A percentile compares a stretch with the other conserved stretches of the same genome.
phyloP scores from a whole-genome alignment of 257 asterid species.

The Solanum lignicaule region DNA sequence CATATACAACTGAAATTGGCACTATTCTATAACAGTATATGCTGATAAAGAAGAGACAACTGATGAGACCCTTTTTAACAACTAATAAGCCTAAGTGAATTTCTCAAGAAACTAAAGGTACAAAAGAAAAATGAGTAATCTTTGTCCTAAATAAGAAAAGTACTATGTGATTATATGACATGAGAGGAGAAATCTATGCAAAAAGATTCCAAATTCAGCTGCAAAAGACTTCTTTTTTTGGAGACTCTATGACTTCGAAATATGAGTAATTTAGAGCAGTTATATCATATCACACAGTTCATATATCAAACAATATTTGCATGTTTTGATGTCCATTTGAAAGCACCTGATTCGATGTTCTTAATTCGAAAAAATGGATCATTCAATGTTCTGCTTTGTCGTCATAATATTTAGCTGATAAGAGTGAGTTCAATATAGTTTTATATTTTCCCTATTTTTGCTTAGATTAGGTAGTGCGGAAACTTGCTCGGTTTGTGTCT shows the following conservation, averaged over 20 bases:
- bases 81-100: background rate
- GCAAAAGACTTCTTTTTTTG: conserved; percentile 25
- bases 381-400: background rate
- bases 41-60: too few species aligned
- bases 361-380: background rate
- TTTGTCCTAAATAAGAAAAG: background rate
- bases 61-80: conserved; percentile 25
- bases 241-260: background rate
- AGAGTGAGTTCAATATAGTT: too few species aligned
- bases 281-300: background rate
- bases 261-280: background rate
- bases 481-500: background rate
- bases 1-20: conserved; percentile 19
- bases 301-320: background rate
- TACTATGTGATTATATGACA: background rate
- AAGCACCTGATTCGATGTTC: too few species aligned
- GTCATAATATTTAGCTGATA: too few species aligned
- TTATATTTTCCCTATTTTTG: too few species aligned
- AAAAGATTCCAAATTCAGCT: conserved; percentile 30
- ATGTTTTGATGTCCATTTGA: background rate
- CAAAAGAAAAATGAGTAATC: background rate
- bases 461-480: too few species aligned
- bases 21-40: too few species aligned
- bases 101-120: background rate
- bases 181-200: conserved; percentile 16